These are phyloP conservation scores for Colletotrichum camelliae DNA, from an alignment of 2,329 filamentous ascomycete genomes.

Conservation along the genomic window DNA sequence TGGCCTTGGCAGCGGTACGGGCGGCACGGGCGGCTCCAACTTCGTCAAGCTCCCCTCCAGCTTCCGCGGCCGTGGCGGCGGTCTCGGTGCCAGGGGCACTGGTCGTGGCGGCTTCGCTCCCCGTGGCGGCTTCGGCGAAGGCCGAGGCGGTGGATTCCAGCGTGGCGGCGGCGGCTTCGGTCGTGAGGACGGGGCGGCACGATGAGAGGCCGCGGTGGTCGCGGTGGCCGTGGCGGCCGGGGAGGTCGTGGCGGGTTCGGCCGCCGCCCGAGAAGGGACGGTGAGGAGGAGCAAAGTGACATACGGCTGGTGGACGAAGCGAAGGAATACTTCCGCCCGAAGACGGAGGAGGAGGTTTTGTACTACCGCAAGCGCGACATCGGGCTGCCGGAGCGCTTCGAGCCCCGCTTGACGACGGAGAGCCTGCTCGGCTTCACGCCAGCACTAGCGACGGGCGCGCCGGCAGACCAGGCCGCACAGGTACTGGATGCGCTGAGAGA, in stretches of 20 bases:
- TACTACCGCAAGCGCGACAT: conserved; percentile 28
- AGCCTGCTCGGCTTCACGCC: conserved; percentile 25
- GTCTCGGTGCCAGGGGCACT: conserved; percentile 15
- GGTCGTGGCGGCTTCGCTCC: conserved; percentile 25
- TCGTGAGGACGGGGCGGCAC: conserved; percentile 19
- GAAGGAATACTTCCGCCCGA: conserved; percentile 16
- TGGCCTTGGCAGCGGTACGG: not conserved
- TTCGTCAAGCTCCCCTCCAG: conserved; percentile 16
- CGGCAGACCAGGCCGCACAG: not conserved
- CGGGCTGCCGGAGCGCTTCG: conserved; percentile 30
- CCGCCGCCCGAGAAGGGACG: conserved; percentile 20
- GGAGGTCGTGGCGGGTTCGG: conserved; percentile 27
- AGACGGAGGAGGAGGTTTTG: conserved; percentile 29
- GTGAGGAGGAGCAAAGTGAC: conserved; percentile 3
- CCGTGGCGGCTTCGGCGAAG: conserved; percentile 12
- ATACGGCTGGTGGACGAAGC: too few species aligned
- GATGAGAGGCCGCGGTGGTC: conserved; percentile 17
- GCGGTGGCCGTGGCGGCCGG: not conserved
- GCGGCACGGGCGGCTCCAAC: not conserved
- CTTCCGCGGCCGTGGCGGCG: conserved; percentile 7
- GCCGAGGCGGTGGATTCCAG: not conserved
- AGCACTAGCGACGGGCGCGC: conserved; percentile 29
- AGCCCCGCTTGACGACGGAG: conserved; percentile 2
- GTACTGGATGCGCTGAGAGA: not conserved
- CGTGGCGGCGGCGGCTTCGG: not conserved